Percentiles rank a stretch among this genome's conserved stretches.
These are phyloP conservation scores for Rhodotorula taiwanensis DNA, from an alignment of 768 basidiomycete genomes.

Conservation along the genomic window DNA sequence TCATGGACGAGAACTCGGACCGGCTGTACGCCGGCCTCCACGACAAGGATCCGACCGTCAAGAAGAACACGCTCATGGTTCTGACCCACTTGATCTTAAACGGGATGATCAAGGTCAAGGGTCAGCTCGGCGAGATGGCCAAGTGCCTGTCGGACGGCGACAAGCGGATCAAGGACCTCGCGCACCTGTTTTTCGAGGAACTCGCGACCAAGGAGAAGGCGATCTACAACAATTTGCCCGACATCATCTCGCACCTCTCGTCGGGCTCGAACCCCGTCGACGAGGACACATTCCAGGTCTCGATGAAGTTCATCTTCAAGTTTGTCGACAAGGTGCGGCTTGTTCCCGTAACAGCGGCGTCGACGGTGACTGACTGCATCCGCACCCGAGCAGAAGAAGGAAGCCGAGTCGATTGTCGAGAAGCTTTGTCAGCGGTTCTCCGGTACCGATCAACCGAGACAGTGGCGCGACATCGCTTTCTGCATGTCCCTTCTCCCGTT, in stretches of 20 bases:
- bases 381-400: constrained; percentile 70
- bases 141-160: constrained; percentile 94
- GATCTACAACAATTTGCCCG: constrained; percentile 96
- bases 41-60: constrained; percentile 77
- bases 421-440: constrained; percentile 96
- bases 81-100: constrained; percentile 74
- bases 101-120: constrained; percentile 99
- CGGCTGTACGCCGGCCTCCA: constrained; percentile 89
- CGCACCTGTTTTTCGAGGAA: constrained; percentile 96
- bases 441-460: constrained; percentile 74
- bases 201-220: constrained; percentile 96
- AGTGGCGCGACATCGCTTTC: constrained; percentile 96
- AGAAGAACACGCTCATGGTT: constrained; percentile 99
- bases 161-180: constrained; percentile 76
- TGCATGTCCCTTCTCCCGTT: constrained; percentile 89
- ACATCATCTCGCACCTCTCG: constrained; percentile 89
- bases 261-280: constrained; percentile 85
- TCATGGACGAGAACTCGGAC: constrained; percentile 95
- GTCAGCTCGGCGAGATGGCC: constrained; percentile 99
- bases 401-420: constrained; percentile 90
- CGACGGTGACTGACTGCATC: background rate
- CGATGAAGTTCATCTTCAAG: constrained; percentile 87
- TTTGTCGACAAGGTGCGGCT: constrained; percentile 85
- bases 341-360: background rate
- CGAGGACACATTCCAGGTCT: constrained; percentile 84